phyloP scores from a whole-genome alignment of 2,329 filamentous ascomycete species.

The Fonsecaea multimorphosa region DNA sequence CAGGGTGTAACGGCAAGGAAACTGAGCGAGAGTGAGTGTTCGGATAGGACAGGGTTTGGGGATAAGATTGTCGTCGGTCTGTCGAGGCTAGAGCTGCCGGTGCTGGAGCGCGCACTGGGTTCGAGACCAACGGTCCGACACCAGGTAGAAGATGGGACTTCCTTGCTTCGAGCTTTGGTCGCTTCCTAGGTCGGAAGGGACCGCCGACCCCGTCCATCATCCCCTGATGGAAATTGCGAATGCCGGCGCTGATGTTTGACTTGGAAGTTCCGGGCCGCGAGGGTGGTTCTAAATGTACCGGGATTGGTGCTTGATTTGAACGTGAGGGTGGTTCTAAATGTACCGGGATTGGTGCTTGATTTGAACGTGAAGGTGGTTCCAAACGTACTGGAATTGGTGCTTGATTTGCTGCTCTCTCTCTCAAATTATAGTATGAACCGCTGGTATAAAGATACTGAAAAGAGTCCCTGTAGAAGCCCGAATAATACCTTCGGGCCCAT shows the following conservation, averaged over 20 bases:
- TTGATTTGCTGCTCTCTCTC: slow-evolving; percentile 18
- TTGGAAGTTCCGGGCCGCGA: slow-evolving; percentile 40
- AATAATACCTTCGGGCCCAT: slow-evolving; percentile 70
- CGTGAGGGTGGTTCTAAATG: slow-evolving; percentile 34
- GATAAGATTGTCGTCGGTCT: slow-evolving; percentile 27
- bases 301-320: slow-evolving; percentile 28
- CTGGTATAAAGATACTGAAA: slow-evolving; percentile 36
- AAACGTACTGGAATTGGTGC: slow-evolving; percentile 23
- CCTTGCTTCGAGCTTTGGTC: slow-evolving; percentile 35
- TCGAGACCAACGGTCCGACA: slow-evolving; percentile 38
- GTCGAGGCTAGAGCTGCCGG: slow-evolving; percentile 24
- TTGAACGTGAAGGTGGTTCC: slow-evolving; percentile 36
- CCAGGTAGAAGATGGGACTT: slow-evolving; percentile 39
- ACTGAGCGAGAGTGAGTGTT: slow-evolving; percentile 30
- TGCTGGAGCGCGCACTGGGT: slow-evolving; percentile 33
- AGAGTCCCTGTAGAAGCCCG: slow-evolving; percentile 38
- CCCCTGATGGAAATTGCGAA: slow-evolving; percentile 28
- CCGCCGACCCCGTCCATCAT: slow-evolving; percentile 28
- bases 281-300: slow-evolving; percentile 25
- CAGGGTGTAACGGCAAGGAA: slow-evolving; percentile 44
- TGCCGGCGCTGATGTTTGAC: slow-evolving; percentile 23
- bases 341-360: slow-evolving; percentile 24
- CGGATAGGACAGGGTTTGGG: slow-evolving; percentile 3
- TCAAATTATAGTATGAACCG: slow-evolving; percentile 30
- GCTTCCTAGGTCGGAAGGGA: slow-evolving; percentile 19